These are phyloP conservation scores for Yueomyces sp. DNA, from an alignment of 805 yeast species.

Conservation along the genomic window DNA sequence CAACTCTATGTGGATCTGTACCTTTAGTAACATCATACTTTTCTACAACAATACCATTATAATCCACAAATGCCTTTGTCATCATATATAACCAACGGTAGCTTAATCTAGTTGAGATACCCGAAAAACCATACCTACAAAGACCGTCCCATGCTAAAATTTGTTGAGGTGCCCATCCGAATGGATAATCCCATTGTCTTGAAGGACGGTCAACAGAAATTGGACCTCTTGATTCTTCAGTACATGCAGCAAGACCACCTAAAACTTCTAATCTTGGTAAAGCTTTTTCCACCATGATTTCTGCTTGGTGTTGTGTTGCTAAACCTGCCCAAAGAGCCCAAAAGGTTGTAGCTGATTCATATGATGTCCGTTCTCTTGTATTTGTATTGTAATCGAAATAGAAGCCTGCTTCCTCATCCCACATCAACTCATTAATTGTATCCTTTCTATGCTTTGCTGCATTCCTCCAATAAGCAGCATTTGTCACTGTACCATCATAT, in stretches of 20 bases:
- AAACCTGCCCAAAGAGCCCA: conserved; percentile 86
- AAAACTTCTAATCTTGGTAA: conserved; percentile 62
- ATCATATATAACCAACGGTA: conserved; percentile 85
- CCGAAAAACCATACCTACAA: conserved; percentile 50
- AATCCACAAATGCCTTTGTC: conserved; percentile 82
- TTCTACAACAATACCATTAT: conserved; percentile 92
- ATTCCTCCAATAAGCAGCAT: conserved; percentile 44
- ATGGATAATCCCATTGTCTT: conserved; percentile 97
- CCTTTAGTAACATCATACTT: conserved; percentile 85
- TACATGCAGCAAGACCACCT: conserved; percentile 86
- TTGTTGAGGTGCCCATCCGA: conserved; percentile 98
- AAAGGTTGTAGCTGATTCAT: conserved; percentile 79
- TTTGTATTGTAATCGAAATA: conserved; percentile 76
- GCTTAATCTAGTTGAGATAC: conserved; percentile 54
- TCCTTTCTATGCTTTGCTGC: conserved; percentile 41
- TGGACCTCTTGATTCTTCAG: conserved; percentile 59
- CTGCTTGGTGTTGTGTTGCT: conserved; percentile 60
- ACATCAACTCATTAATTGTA: conserved; percentile 52
- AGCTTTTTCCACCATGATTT: conserved; percentile 39
- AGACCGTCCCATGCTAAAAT: conserved; percentile 88
- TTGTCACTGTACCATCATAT: conserved; percentile 28
- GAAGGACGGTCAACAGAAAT: conserved; percentile 61
- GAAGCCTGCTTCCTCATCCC: conserved; percentile 72
- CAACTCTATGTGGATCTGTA: conserved; percentile 79
- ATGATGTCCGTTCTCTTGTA: conserved; percentile 38